phyloP scores from a whole-genome alignment of 768 basidiomycete species.

The Clavaria fumosa region DNA sequence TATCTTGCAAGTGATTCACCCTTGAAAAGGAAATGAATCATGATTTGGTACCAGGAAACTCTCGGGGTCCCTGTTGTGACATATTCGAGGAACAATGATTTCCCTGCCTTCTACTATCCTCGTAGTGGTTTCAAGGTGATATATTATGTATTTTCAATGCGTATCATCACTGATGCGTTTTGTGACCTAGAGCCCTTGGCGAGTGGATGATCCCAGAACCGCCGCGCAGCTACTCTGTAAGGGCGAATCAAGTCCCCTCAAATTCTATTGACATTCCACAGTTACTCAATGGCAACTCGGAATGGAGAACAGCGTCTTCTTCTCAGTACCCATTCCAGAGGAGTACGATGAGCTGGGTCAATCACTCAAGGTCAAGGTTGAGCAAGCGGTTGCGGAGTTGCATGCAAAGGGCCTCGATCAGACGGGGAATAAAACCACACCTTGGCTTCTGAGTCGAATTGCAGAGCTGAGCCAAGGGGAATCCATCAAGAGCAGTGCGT shows the following conservation, averaged over 20 bases:
- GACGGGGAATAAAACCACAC: slow-evolving; percentile 83
- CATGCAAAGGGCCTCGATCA: slow-evolving; percentile 65
- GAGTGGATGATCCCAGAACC: slow-evolving; percentile 37
- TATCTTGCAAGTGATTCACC: slow-evolving; percentile 43
- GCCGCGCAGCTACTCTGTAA: slow-evolving; percentile 68
- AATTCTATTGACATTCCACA: slow-evolving; percentile 17
- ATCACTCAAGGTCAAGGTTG: slow-evolving; percentile 59
- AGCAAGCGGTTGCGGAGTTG: slow-evolving; percentile 74
- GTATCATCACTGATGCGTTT: slow-evolving; percentile 1
- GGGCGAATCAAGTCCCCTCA: slow-evolving; percentile 13
- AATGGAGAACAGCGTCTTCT: slow-evolving; percentile 60
- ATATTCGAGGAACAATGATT: slow-evolving; percentile 60
- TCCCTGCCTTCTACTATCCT: slow-evolving; percentile 89
- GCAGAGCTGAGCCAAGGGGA: slow-evolving; percentile 63
- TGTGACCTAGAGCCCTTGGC: slow-evolving; percentile 62
- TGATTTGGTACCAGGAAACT: slow-evolving; percentile 51
- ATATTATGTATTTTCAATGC: slow-evolving; percentile 7
- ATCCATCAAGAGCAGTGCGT: slow-evolving; percentile 31
- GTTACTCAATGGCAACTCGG: slow-evolving; percentile 58
- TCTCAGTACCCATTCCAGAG: slow-evolving; percentile 84
- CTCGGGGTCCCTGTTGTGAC: slow-evolving; percentile 84
- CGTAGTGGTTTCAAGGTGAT: slow-evolving; percentile 70
- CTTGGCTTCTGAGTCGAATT: slow-evolving; percentile 81
- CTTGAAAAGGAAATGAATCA: neutral
- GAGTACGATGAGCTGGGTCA: slow-evolving; percentile 53